Evolutionary conservation across 2,329 filamentous ascomycete genomes (phyloP).

Genomic region (Talaromyces atroroseus): DNA sequence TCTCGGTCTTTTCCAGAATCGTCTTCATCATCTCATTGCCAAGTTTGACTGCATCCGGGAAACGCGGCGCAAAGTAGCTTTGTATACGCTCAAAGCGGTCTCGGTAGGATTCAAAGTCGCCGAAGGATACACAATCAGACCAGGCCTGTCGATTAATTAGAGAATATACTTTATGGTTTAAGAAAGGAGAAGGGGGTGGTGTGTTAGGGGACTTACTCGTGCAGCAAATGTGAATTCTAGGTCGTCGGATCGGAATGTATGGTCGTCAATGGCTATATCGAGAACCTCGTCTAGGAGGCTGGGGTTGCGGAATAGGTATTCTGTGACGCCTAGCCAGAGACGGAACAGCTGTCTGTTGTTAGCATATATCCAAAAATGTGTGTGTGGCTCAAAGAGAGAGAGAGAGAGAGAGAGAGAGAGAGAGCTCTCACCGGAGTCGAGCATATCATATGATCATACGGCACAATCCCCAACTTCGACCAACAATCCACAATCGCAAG

Average conservation of each 20-base stretch:
- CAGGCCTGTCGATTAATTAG: slow-evolving; percentile 56
- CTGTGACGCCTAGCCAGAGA: slow-evolving; percentile 93
- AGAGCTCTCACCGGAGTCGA: slow-evolving; percentile 67
- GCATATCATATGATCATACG: slow-evolving; percentile 99
- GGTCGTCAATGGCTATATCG: slow-evolving; percentile 79
- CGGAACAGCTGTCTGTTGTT: slow-evolving; percentile 63
- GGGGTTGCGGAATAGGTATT: slow-evolving; percentile 84
- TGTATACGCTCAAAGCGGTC: slow-evolving; percentile 90
- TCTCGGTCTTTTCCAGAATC: slow-evolving; percentile 69
- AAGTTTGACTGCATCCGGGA: slow-evolving; percentile 77
- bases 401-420: neutral
- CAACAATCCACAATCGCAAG: slow-evolving; percentile 98
- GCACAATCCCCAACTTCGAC: slow-evolving; percentile 87
- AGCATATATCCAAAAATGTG: neutral
- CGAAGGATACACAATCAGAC: slow-evolving; percentile 87
- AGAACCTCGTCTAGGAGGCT: slow-evolving; percentile 78
- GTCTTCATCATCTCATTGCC: slow-evolving; percentile 98
- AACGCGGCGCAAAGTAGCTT: slow-evolving; percentile 83
- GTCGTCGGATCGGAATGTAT: slow-evolving; percentile 90
- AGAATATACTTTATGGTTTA: neutral
- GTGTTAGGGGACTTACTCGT: slow-evolving; percentile 43
- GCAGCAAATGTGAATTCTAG: slow-evolving; percentile 97
- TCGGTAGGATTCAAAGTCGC: slow-evolving; percentile 87
- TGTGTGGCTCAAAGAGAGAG: neutral
- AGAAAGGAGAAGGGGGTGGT: neutral